phyloP scores from a whole-genome alignment of 768 basidiomycete species.

The Sarcodon aspratus region DNA sequence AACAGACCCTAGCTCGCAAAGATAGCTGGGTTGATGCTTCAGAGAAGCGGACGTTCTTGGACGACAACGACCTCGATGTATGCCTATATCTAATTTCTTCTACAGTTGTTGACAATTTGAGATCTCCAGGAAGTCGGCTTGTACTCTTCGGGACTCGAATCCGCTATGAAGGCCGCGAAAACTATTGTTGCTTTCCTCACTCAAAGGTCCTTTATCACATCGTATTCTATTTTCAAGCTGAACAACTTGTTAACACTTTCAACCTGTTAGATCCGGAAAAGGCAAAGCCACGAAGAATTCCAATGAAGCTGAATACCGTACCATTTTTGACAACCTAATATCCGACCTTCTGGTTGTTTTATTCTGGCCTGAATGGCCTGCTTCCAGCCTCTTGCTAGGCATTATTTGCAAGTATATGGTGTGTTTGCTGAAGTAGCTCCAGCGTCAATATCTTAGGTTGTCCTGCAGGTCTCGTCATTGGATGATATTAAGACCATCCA shows the following conservation, averaged over 20 bases:
- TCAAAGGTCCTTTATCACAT: conserved; percentile 12
- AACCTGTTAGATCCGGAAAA: conserved; percentile 57
- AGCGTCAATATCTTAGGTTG: neutral
- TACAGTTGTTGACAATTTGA: neutral
- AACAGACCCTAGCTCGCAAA: conserved; percentile 49
- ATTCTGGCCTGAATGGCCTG: conserved; percentile 98
- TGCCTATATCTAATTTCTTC: conserved; percentile 2
- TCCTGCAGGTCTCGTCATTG: conserved; percentile 58
- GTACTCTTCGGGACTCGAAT: conserved; percentile 64
- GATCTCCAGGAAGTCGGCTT: conserved; percentile 50
- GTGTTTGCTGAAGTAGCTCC: conserved; percentile 6
- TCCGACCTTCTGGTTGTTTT: conserved; percentile 80
- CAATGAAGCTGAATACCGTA: conserved; percentile 88
- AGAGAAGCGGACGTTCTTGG: conserved; percentile 38
- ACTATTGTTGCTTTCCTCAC: conserved; percentile 42
- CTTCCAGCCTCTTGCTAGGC: conserved; percentile 68
- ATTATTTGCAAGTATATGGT: conserved; percentile 86
- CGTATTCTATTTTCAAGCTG: neutral
- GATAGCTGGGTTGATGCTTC: conserved; percentile 45
- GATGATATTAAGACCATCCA: conserved; percentile 68
- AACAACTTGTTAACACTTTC: neutral
- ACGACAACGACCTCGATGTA: conserved; percentile 62
- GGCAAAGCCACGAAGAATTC: conserved; percentile 83
- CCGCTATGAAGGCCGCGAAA: conserved; percentile 76
- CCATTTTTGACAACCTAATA: conserved; percentile 86